These are phyloP conservation scores for Sordariomycetes sp. DNA, from an alignment of 2,329 filamentous ascomycete species.

Conservation along the genomic window DNA sequence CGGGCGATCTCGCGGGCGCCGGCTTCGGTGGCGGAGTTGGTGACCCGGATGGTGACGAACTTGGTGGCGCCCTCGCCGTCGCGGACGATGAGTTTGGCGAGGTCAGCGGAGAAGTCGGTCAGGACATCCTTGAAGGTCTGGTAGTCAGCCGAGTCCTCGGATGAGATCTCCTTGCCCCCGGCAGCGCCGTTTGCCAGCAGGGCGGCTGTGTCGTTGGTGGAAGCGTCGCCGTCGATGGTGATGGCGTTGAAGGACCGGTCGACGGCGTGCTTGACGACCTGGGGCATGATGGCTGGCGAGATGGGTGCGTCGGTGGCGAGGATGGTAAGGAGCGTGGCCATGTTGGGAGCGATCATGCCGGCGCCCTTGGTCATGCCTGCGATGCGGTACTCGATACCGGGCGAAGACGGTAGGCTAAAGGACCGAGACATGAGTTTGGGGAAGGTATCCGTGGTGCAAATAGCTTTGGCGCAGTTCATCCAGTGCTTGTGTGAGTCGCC, in stretches of 20 bases:
- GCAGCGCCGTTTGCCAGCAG: constrained; percentile 93
- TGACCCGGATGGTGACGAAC: constrained; percentile 87
- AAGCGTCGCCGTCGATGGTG: constrained; percentile 93
- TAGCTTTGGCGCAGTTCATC: constrained; percentile 78
- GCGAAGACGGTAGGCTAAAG: constrained; percentile 76
- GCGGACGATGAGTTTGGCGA: constrained; percentile 87
- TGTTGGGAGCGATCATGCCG: constrained; percentile 98
- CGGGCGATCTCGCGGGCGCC: constrained; percentile 74
- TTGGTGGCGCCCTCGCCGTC: constrained; percentile 98
- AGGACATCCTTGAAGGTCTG: constrained; percentile 61
- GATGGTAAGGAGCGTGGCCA: constrained; percentile 90
- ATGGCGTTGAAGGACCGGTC: constrained; percentile 92
- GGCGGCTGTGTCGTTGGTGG: constrained; percentile 92
- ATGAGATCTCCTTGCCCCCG: constrained; percentile 56
- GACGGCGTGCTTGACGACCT: constrained; percentile 64
- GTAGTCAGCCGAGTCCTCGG: constrained; percentile 51
- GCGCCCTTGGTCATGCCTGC: constrained; percentile 97
- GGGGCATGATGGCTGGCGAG: constrained; percentile 54
- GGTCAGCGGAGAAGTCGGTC: constrained; percentile 68
- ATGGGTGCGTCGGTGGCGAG: constrained; percentile 88
- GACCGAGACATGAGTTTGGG: constrained; percentile 83
- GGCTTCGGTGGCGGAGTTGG: constrained; percentile 58
- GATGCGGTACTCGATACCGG: constrained; percentile 67
- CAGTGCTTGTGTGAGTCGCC: constrained; percentile 75
- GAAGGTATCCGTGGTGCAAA: constrained; percentile 98